A percentile compares a stretch with the other conserved stretches of the same genome.
Evolutionary conservation across 306 rosid species (phyloP).

Genomic region (Corylus avellana): DNA sequence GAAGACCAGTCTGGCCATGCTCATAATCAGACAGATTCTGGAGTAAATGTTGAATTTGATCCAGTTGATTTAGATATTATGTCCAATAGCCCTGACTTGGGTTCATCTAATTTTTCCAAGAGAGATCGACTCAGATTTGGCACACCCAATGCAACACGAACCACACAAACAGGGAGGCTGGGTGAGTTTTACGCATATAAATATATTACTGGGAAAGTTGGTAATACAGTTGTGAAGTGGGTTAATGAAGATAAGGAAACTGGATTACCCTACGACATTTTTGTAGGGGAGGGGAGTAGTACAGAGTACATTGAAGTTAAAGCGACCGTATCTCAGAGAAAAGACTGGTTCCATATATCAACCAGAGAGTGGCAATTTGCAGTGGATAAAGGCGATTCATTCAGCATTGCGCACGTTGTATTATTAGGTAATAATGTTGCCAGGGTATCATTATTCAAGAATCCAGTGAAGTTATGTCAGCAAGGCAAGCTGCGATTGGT

Average conservation of each 20-base stretch:
- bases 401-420: slow-evolving; percentile 71
- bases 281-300: slow-evolving; percentile 41
- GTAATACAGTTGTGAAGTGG: slow-evolving; percentile 58
- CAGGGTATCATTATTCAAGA: slow-evolving; percentile 54
- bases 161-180: slow-evolving; percentile 56
- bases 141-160: slow-evolving; percentile 47
- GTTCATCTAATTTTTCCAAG: slow-evolving; percentile 29
- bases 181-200: slow-evolving; percentile 74
- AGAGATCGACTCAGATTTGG: slow-evolving; percentile 57
- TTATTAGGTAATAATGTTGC: slow-evolving; percentile 50
- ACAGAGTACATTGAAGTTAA: slow-evolving; percentile 79
- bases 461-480: slow-evolving; percentile 69
- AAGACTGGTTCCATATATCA: slow-evolving; percentile 87
- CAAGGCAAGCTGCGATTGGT: slow-evolving; percentile 65
- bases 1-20: slow-evolving; percentile 36
- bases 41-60: slow-evolving; percentile 26
- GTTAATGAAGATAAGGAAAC: slow-evolving; percentile 70
- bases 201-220: slow-evolving; percentile 52
- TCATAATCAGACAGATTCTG: slow-evolving; percentile 30
- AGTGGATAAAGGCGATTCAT: slow-evolving; percentile 62
- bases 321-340: slow-evolving; percentile 67
- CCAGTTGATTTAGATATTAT: slow-evolving; percentile 32
- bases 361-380: slow-evolving; percentile 84
- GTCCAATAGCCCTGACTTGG: slow-evolving; percentile 9
- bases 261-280: slow-evolving; percentile 73